Evolutionary conservation across 139 green algal genomes (phyloP).

Genomic region (Desmodesmus armatus): DNA sequence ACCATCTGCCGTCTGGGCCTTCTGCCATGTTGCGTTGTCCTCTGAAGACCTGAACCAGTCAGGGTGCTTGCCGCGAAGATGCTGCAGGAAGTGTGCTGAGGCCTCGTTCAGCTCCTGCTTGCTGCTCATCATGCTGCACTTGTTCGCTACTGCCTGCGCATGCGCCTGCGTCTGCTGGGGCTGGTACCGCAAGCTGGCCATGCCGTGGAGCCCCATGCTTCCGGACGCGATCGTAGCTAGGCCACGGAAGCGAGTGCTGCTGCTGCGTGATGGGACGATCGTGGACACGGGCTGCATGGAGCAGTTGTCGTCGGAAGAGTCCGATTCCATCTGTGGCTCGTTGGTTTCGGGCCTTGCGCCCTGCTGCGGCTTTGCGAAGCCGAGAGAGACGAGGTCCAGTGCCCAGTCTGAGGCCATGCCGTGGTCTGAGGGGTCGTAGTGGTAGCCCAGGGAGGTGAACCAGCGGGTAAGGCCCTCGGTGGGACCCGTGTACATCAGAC

Average conservation of each 20-base stretch:
- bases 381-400: slow-evolving; percentile 72
- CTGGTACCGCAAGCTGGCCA: too few species aligned
- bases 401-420: slow-evolving; percentile 53
- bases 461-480: slow-evolving; percentile 49
- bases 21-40: neutral
- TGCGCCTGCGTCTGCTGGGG: slow-evolving; percentile 2
- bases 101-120: slow-evolving; percentile 35
- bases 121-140: slow-evolving; percentile 26
- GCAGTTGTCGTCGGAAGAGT: too few species aligned
- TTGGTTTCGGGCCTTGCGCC: neutral
- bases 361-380: slow-evolving; percentile 63
- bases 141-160: neutral
- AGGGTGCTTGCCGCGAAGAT: slow-evolving; percentile 9
- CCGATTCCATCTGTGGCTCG: too few species aligned
- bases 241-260: too few species aligned
- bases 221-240: neutral
- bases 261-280: neutral
- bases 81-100: neutral
- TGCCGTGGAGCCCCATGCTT: neutral
- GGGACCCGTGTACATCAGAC: slow-evolving; percentile 54
- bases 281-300: too few species aligned
- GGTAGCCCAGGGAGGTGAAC: slow-evolving; percentile 52
- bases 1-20: too few species aligned
- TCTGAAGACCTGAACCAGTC: slow-evolving; percentile 30
- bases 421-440: slow-evolving; percentile 35